Percentiles rank a stretch among this genome's conserved stretches.
Evolutionary conservation across 2,329 filamentous ascomycete species (phyloP).

Genomic region (Venturia carpophila): DNA sequence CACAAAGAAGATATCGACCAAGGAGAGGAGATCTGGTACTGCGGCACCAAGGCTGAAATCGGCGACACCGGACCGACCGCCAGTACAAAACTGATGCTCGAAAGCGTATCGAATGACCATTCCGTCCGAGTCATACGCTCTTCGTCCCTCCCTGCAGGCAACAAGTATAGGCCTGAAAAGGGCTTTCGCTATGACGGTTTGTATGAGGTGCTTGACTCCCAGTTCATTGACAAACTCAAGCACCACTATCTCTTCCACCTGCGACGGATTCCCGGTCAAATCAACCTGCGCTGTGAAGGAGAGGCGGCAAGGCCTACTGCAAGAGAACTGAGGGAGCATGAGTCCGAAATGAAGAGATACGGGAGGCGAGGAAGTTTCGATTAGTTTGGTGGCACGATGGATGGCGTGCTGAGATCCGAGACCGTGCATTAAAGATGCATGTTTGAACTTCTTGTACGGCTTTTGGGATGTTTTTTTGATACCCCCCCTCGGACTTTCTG

Average conservation of each 20-base stretch:
- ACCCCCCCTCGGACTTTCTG: not conserved
- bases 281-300: constrained; percentile 40
- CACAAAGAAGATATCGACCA: constrained; percentile 38
- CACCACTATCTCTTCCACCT: constrained; percentile 43
- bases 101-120: constrained; percentile 30
- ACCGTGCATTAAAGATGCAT: not conserved
- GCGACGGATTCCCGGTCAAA: constrained; percentile 36
- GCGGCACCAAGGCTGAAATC: constrained; percentile 40
- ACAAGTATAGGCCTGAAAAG: constrained; percentile 37
- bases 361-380: not conserved
- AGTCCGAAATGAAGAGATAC: constrained; percentile 15
- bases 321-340: constrained; percentile 28
- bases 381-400: not conserved
- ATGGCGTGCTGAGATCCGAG: not conserved
- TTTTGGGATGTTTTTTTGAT: not conserved
- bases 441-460: not conserved
- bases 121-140: constrained; percentile 47
- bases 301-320: constrained; percentile 38
- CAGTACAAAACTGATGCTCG: constrained; percentile 39
- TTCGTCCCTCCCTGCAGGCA: constrained; percentile 28
- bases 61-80: constrained; percentile 27
- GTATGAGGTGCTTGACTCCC: constrained; percentile 39
- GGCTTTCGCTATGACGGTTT: constrained; percentile 53
- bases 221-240: constrained; percentile 34
- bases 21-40: constrained; percentile 45